These are phyloP conservation scores for Nemania sp. DNA, from an alignment of 2,329 filamentous ascomycete genomes.

Conservation along the genomic window DNA sequence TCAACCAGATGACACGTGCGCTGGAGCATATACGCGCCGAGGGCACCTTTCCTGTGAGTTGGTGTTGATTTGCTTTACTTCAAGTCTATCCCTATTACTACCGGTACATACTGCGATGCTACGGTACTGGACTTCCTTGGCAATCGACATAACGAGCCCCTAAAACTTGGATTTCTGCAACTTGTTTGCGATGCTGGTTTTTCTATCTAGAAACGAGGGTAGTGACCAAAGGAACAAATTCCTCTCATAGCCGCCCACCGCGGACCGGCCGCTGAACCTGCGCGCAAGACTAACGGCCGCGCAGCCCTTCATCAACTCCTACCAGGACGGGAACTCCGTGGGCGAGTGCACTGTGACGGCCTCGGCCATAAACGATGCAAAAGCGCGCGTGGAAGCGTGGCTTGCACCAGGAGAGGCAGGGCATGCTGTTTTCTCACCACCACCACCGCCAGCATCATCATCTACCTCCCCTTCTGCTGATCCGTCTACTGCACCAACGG, in stretches of 20 bases:
- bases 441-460: conserved; percentile 14
- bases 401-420: conserved; percentile 50
- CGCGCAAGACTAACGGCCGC: conserved; percentile 9
- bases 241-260: too few relatives aligned
- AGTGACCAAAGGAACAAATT: too few relatives aligned
- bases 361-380: conserved; percentile 50
- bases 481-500: too few relatives aligned
- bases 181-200: too few relatives aligned
- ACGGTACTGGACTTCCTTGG: neutral
- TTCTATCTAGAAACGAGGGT: too few relatives aligned
- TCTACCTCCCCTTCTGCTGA: too few relatives aligned
- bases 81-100: neutral
- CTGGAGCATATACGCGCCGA: conserved; percentile 71
- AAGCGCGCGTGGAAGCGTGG: conserved; percentile 52
- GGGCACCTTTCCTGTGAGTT: conserved; percentile 65
- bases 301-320: conserved; percentile 56
- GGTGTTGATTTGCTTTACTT: neutral
- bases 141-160: too few relatives aligned
- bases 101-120: neutral
- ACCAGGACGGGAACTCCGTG: conserved; percentile 65
- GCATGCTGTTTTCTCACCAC: conserved; percentile 34
- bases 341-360: conserved; percentile 57
- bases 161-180: too few relatives aligned
- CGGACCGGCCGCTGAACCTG: too few relatives aligned
- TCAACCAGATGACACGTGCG: conserved; percentile 67